Percentiles rank a stretch among this genome's conserved stretches.
Conservation (phyloP, 257 asterid genomes). For the Solanum bulbocastanum region DNA sequence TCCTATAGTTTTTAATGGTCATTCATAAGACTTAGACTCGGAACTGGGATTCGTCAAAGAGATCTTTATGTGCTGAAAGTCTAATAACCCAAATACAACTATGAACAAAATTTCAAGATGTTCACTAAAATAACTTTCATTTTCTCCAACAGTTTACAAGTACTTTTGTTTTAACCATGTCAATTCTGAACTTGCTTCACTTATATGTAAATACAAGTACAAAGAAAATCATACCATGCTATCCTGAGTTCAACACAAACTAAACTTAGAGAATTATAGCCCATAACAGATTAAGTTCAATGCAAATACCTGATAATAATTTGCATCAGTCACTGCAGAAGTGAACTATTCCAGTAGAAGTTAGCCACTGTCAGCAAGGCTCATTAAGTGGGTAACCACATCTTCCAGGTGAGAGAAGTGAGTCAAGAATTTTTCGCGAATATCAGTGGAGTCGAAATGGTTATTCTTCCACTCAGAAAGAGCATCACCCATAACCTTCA, state of each 20-base stretch:
- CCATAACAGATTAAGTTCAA: neutral
- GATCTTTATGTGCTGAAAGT: neutral
- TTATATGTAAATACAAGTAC: neutral
- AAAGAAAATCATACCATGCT: neutral
- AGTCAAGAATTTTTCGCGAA: constrained; percentile 38
- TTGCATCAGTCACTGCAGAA: neutral
- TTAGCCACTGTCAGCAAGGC: constrained; percentile 39
- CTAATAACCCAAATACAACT: neutral
- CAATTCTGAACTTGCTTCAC: neutral
- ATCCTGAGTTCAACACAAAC: neutral
- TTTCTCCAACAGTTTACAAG: neutral
- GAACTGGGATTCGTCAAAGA: neutral
- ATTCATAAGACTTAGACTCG: neutral
- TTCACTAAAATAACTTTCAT: neutral
- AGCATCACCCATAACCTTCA: constrained; percentile 73
- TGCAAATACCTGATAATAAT: neutral
- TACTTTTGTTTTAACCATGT: neutral
- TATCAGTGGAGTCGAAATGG: constrained; percentile 36
- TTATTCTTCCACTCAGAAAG: constrained; percentile 58
- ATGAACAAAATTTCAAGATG: neutral
- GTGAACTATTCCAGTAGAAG: neutral
- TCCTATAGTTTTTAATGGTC: neutral
- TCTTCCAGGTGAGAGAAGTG: constrained; percentile 73
- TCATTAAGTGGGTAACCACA: constrained; percentile 52
- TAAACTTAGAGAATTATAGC: neutral